Conservation (phyloP, 1,139 yeast species). For the Blastobotrys ciferrii region DNA sequence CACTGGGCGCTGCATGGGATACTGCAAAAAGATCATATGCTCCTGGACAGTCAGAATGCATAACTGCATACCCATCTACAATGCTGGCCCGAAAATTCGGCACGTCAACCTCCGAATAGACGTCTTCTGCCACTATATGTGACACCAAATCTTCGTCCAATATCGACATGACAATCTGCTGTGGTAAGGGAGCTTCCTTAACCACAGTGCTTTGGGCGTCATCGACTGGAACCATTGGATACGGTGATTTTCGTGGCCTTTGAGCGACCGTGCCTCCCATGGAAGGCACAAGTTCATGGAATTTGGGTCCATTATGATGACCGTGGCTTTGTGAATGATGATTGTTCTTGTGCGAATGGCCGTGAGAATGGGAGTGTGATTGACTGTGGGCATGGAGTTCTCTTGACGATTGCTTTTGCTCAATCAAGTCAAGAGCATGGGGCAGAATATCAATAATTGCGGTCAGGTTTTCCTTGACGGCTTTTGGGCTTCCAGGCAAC, state of each 20-base stretch:
- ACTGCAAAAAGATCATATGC: conserved; percentile 40
- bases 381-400: conserved; percentile 35
- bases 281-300: conserved; percentile 32
- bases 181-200: conserved; percentile 31
- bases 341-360: conserved; percentile 21
- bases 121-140: conserved; percentile 42
- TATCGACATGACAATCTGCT: conserved; percentile 24
- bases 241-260: conserved; percentile 47
- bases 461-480: conserved; percentile 44
- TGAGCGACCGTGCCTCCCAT: conserved; percentile 41
- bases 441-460: conserved; percentile 40
- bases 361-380: conserved; percentile 14
- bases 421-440: conserved; percentile 44
- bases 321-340: conserved; percentile 20
- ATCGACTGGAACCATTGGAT: conserved; percentile 43
- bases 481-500: conserved; percentile 52
- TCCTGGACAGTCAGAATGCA: conserved; percentile 45
- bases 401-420: conserved; percentile 37
- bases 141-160: conserved; percentile 35
- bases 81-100: conserved; percentile 51
- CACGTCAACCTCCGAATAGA: conserved; percentile 40
- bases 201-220: conserved; percentile 36
- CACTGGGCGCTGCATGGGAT: conserved; percentile 44
- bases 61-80: conserved; percentile 53
- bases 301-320: conserved; percentile 26